Conservation (phyloP, 345 rosid genomes). For the Populus pruinosa region DNA sequence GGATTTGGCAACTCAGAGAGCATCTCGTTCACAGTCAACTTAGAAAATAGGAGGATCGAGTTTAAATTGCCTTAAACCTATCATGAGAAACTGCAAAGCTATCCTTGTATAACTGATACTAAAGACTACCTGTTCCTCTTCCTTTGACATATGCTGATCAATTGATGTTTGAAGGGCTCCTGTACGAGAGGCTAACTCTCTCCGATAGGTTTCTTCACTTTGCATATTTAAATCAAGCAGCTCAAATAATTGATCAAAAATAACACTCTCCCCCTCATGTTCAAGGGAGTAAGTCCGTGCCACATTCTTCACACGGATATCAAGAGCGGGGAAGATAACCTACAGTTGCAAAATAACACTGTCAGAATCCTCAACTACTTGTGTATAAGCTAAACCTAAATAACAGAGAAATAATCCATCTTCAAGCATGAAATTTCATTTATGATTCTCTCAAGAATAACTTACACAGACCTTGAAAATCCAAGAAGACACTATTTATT, state of each 20-base stretch:
- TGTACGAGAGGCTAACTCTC: conserved; percentile 75
- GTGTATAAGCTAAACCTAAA: background rate
- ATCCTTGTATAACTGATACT: background rate
- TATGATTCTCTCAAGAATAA: background rate
- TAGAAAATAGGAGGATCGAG: background rate
- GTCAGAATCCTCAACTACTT: background rate
- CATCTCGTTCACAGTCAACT: background rate
- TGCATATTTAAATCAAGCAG: conserved; percentile 56
- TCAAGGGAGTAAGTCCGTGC: conserved; percentile 85
- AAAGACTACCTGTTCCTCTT: conserved; percentile 74
- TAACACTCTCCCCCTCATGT: conserved; percentile 76
- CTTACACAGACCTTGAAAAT: background rate
- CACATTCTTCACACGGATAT: conserved; percentile 83
- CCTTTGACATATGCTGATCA: conserved; percentile 89
- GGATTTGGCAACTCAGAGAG: conserved; percentile 1
- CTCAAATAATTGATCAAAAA: conserved; percentile 67
- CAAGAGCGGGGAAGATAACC: conserved; percentile 90
- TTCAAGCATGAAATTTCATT: background rate
- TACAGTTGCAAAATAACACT: conserved; percentile 22
- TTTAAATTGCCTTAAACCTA: background rate
- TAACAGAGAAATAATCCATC: background rate
- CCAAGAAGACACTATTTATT: background rate
- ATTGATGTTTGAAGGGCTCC: conserved; percentile 83
- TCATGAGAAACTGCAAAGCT: background rate
- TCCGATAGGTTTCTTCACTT: conserved; percentile 53